Conservation (phyloP, 2,329 filamentous ascomycete species). For the Pseudocercospora macadamiae region DNA sequence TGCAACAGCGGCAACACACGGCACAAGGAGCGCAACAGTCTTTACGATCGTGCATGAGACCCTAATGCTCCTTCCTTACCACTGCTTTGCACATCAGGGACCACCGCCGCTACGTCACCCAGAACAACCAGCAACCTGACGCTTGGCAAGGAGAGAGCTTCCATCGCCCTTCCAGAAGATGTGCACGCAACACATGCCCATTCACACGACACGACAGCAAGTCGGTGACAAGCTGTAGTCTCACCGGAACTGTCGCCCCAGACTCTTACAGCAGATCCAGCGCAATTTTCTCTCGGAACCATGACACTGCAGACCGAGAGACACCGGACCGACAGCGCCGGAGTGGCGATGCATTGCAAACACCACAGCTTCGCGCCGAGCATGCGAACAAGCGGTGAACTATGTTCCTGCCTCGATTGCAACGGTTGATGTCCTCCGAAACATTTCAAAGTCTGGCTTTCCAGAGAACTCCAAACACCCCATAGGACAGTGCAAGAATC, state of each 20-base stretch:
- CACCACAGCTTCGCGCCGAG: too few species aligned
- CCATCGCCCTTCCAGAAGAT: background rate
- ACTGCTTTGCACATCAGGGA: too few species aligned
- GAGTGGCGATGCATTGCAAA: too few species aligned
- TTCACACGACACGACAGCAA: background rate
- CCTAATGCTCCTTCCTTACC: background rate
- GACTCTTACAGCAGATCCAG: background rate
- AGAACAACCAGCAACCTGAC: too few species aligned
- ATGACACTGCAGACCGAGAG: background rate
- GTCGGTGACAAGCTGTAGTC: background rate
- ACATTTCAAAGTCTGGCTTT: too few species aligned
- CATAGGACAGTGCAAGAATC: too few species aligned
- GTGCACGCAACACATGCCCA: background rate
- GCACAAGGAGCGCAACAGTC: background rate
- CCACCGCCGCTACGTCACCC: too few species aligned
- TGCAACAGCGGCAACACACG: background rate
- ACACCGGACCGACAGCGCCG: background rate
- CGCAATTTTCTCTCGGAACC: background rate
- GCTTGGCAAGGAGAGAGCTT: background rate
- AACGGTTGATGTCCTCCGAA: too few species aligned
- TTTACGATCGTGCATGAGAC: background rate
- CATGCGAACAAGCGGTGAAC: too few species aligned
- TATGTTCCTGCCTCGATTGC: too few species aligned
- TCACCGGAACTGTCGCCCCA: background rate
- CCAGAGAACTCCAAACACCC: too few species aligned